These are phyloP conservation scores for Lupinus albus DNA, from an alignment of 306 rosid species.

Conservation along the genomic window DNA sequence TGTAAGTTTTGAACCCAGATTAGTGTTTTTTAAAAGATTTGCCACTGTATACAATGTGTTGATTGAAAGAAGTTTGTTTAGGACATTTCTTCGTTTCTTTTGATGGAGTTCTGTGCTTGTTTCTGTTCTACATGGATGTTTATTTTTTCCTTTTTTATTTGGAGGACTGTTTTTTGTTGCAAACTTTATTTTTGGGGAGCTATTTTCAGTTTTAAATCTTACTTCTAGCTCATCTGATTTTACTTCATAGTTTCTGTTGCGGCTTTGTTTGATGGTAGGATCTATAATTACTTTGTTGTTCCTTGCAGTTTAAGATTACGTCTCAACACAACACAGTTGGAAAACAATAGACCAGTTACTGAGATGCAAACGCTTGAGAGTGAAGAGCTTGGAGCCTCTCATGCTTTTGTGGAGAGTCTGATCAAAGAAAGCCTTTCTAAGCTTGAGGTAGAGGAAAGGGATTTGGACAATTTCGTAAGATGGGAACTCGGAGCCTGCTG, in stretches of 20 bases:
- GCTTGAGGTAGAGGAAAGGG: constrained; percentile 60
- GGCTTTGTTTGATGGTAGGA: constrained; percentile 22
- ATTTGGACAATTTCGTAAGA: constrained; percentile 60
- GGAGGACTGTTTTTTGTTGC: neutral
- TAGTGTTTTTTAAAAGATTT: neutral
- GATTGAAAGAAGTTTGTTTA: neutral
- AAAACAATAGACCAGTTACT: constrained; percentile 47
- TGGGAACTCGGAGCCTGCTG: constrained; percentile 98
- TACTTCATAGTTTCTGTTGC: neutral
- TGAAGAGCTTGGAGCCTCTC: constrained; percentile 55
- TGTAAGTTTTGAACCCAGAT: neutral
- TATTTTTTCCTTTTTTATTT: neutral
- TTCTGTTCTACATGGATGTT: neutral
- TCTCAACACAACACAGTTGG: constrained; percentile 58
- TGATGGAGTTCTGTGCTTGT: neutral
- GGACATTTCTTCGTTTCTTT: neutral
- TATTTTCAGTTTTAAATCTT: constrained; percentile 19
- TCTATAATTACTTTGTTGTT: constrained; percentile 36
- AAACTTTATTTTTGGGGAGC: no score
- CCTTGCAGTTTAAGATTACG: constrained; percentile 67
- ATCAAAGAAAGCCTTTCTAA: constrained; percentile 64
- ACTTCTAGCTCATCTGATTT: neutral
- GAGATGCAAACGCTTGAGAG: constrained; percentile 48
- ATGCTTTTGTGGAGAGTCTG: constrained; percentile 56
- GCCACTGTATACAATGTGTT: neutral